Percentiles rank a stretch among this genome's conserved stretches.
Evolutionary conservation across 352 stramenopile genomes (phyloP).

Genomic region (Pythium graminicola): DNA sequence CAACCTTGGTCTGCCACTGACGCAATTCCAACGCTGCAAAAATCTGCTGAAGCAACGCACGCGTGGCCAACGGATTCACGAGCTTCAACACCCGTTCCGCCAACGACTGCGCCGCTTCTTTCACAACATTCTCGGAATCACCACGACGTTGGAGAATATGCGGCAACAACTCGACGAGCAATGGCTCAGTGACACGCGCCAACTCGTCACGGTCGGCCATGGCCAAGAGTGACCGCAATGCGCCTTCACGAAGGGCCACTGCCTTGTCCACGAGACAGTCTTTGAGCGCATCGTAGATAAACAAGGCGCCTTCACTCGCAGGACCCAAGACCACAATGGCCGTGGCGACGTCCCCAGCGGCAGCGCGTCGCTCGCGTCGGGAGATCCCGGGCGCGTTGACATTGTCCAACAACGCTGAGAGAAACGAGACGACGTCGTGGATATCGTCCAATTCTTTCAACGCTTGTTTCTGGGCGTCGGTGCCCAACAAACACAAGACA

Average conservation of each 20-base stretch:
- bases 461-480: constrained; percentile 38
- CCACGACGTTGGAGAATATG: constrained; percentile 52
- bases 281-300: constrained; percentile 41
- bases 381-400: constrained; percentile 30
- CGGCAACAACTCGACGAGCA: constrained; percentile 46
- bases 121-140: constrained; percentile 56
- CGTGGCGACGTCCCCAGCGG: constrained; percentile 39
- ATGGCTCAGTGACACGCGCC: constrained; percentile 44
- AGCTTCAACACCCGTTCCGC: constrained; percentile 31
- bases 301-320: constrained; percentile 29
- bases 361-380: constrained; percentile 36
- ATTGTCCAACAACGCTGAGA: constrained; percentile 36
- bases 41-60: constrained; percentile 49
- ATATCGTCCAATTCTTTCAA: constrained; percentile 30
- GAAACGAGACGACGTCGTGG: constrained; percentile 27
- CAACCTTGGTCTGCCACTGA: constrained; percentile 87
- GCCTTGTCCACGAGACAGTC: constrained; percentile 38
- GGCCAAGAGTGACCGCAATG: constrained; percentile 34
- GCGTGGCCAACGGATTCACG: constrained; percentile 55
- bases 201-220: constrained; percentile 41
- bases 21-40: constrained; percentile 51
- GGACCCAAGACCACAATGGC: constrained; percentile 40
- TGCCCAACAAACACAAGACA: constrained; percentile 23
- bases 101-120: constrained; percentile 31
- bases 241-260: constrained; percentile 43